Percentiles rank a stretch among this genome's conserved stretches.
Evolutionary conservation across 495 filamentous ascomycete species (phyloP).

Genomic region (Daldinia grandis): DNA sequence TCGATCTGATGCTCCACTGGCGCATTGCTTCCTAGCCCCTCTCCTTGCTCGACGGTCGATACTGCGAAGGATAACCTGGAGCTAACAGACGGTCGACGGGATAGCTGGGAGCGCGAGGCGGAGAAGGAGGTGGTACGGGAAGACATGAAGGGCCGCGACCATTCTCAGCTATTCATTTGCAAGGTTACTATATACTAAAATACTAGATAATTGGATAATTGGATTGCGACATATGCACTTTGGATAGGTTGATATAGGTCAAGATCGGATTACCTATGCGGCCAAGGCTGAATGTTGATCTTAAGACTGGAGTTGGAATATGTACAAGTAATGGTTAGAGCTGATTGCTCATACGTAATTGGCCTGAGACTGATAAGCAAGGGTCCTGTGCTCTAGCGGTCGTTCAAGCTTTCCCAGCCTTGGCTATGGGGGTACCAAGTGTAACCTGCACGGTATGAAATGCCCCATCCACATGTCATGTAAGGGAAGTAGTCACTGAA

Average conservation of each 20-base stretch:
- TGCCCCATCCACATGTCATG: too few relatives aligned
- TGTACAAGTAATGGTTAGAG: slow-evolving; percentile 4
- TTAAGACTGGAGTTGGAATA: slow-evolving; percentile 9
- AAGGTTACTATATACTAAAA: slow-evolving; percentile 1
- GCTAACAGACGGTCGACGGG: slow-evolving; percentile 68
- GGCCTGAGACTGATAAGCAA: background rate
- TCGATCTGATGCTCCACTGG: slow-evolving; percentile 71
- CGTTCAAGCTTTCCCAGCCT: slow-evolving; percentile 5
- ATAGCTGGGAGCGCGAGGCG: slow-evolving; percentile 51
- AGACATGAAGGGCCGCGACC: slow-evolving; percentile 60
- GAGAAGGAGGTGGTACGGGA: slow-evolving; percentile 68
- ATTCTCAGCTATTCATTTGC: slow-evolving; percentile 49
- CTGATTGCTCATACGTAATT: slow-evolving; percentile 18
- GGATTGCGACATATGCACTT: slow-evolving; percentile 4
- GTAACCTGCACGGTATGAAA: background rate
- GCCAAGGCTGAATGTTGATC: slow-evolving; percentile 6
- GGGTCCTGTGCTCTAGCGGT: slow-evolving; percentile 5
- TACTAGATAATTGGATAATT: slow-evolving; percentile 2
- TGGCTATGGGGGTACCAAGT: background rate
- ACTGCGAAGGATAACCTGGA: slow-evolving; percentile 76
- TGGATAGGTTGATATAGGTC: background rate
- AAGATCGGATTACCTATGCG: background rate
- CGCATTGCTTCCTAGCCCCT: slow-evolving; percentile 53
- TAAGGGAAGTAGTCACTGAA: too few relatives aligned
- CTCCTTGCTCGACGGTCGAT: slow-evolving; percentile 68